Evolutionary conservation across 2,329 filamentous ascomycete species (phyloP).

Genomic region (Tolypocladium tropicale): DNA sequence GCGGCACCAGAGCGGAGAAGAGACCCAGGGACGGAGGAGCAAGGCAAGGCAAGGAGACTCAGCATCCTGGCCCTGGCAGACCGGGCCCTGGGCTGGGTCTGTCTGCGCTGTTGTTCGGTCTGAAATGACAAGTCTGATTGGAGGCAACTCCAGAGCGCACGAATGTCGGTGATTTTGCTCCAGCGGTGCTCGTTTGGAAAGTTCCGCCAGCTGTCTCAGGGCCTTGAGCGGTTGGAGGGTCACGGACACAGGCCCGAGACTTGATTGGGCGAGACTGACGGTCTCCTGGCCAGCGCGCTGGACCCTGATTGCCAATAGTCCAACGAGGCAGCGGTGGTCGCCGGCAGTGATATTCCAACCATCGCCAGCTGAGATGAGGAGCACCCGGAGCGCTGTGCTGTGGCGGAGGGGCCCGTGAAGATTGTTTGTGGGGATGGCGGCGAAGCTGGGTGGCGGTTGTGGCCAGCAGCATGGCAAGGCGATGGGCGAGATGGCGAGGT

Average conservation of each 20-base stretch:
- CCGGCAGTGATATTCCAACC: background rate
- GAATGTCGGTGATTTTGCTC: no score
- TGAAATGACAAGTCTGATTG: background rate
- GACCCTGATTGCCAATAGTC: background rate
- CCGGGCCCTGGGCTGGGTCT: background rate
- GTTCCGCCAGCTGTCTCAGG: background rate
- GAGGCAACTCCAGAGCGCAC: no score
- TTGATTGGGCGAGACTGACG: background rate
- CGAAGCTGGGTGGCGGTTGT: background rate
- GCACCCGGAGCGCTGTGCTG: background rate
- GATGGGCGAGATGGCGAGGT: background rate
- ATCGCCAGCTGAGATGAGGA: background rate
- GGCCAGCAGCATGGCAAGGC: background rate
- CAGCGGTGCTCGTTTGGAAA: background rate
- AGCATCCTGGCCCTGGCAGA: background rate
- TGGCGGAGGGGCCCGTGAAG: background rate
- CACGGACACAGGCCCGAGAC: background rate
- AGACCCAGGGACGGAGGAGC: background rate
- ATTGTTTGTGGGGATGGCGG: background rate
- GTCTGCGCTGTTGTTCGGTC: background rate
- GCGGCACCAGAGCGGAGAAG: conserved; percentile 1
- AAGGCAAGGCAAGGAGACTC: no score
- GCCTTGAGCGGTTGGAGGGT: background rate
- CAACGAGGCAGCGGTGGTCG: background rate
- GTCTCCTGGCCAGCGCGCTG: background rate